phyloP scores from a whole-genome alignment of 495 filamentous ascomycete genomes.

The Cercophora newfieldiana region DNA sequence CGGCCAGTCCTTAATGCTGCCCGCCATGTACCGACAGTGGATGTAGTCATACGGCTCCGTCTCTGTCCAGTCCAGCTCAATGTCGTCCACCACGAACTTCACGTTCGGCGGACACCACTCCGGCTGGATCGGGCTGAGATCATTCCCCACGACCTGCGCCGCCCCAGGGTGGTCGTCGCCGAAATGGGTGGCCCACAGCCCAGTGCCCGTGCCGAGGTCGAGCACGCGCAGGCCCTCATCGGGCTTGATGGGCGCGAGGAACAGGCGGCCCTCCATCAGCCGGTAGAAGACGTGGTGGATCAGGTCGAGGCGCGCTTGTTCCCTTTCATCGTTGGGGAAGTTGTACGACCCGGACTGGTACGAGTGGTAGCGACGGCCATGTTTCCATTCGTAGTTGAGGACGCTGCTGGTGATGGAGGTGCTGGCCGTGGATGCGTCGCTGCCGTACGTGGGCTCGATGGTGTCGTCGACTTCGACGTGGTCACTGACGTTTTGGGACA shows the following conservation, averaged over 20 bases:
- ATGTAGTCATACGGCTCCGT: slow-evolving; percentile 54
- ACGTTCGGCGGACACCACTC: slow-evolving; percentile 56
- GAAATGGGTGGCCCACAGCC: slow-evolving; percentile 32
- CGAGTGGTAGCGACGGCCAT: slow-evolving; percentile 49
- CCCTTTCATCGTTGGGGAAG: slow-evolving; percentile 58
- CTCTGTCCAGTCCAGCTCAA: slow-evolving; percentile 56
- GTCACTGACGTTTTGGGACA: not conserved
- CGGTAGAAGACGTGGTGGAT: slow-evolving; percentile 56
- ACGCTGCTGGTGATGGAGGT: slow-evolving; percentile 48
- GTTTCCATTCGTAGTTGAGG: slow-evolving; percentile 53
- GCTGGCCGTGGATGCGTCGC: slow-evolving; percentile 19
- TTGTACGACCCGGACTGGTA: slow-evolving; percentile 53
- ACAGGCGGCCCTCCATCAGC: slow-evolving; percentile 42
- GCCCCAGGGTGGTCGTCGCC: slow-evolving; percentile 25
- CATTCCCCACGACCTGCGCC: slow-evolving; percentile 45
- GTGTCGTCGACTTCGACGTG: slow-evolving; percentile 28
- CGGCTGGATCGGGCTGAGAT: slow-evolving; percentile 57
- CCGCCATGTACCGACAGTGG: slow-evolving; percentile 52
- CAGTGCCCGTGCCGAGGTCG: slow-evolving; percentile 29
- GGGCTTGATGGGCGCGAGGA: slow-evolving; percentile 31
- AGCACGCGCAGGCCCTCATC: slow-evolving; percentile 24
- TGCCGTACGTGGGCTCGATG: slow-evolving; percentile 23
- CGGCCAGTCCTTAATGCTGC: slow-evolving; percentile 52
- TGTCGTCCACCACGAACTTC: slow-evolving; percentile 54
- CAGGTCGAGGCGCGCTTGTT: slow-evolving; percentile 69